Percentiles rank a stretch among this genome's conserved stretches.
Conservation (phyloP, 192 early-diverging fungal genomes). For the Rhizophagus clarus region DNA sequence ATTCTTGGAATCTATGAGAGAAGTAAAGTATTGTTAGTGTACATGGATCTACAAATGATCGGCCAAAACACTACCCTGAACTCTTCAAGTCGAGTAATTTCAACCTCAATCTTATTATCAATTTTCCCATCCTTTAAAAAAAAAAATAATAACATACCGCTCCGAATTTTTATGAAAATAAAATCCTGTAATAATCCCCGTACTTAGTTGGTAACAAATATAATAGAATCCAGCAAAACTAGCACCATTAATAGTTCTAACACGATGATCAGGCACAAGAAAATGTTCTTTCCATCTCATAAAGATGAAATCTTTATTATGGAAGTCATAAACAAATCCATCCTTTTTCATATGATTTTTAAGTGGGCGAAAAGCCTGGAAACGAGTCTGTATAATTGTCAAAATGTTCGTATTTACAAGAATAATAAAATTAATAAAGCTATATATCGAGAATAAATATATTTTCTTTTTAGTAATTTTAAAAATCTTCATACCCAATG, state of each 20-base stretch:
- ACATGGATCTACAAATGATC: not conserved
- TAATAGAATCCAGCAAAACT: constrained; percentile 93
- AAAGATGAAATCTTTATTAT: constrained; percentile 65
- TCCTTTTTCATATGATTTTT: constrained; percentile 50
- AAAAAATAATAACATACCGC: constrained; percentile 41
- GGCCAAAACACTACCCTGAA: not conserved
- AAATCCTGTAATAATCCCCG: constrained; percentile 61
- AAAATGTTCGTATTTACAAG: not conserved
- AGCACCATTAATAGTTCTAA: constrained; percentile 76
- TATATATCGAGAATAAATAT: too few species aligned
- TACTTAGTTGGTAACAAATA: constrained; percentile 68
- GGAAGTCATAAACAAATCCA: constrained; percentile 48
- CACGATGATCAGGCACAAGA: constrained; percentile 83
- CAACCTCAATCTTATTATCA: too few species aligned
- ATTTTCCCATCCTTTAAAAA: too few species aligned
- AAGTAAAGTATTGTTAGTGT: not conserved
- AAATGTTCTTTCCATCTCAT: constrained; percentile 97
- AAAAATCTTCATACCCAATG: constrained; percentile 65
- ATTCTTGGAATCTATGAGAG: constrained; percentile 49
- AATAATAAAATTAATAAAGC: not conserved
- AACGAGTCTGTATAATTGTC: constrained; percentile 40
- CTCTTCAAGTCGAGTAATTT: too few species aligned
- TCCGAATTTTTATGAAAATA: constrained; percentile 65
- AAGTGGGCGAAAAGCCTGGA: constrained; percentile 53
- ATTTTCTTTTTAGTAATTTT: not conserved